Evolutionary conservation across 1,284 basidiomycete genomes (phyloP).

Genomic region (Takashimella koratensis): DNA sequence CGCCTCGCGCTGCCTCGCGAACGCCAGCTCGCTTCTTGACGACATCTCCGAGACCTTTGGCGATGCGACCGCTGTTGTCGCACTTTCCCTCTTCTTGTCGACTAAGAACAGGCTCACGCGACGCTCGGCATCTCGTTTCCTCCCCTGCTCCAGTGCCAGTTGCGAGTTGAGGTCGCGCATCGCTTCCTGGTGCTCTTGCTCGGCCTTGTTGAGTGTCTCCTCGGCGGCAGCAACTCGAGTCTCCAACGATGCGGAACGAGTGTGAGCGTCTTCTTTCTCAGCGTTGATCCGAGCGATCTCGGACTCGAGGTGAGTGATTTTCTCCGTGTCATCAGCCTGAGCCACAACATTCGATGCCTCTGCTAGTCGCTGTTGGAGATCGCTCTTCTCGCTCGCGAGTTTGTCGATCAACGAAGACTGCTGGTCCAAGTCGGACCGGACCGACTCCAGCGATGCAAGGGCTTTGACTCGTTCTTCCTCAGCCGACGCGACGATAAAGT

Average conservation of each 20-base stretch:
- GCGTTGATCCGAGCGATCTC: not conserved
- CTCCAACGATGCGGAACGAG: not conserved
- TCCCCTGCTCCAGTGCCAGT: not conserved
- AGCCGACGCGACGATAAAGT: conserved; percentile 3
- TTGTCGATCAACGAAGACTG: not conserved
- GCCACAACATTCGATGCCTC: not conserved
- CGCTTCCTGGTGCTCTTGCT: not conserved
- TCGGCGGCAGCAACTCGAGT: not conserved
- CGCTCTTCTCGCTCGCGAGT: not conserved
- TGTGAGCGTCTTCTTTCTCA: not conserved
- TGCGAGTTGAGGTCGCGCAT: not conserved
- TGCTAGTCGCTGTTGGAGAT: not conserved
- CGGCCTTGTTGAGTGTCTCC: not conserved
- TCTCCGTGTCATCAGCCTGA: not conserved
- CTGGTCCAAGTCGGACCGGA: not conserved
- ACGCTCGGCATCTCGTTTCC: not conserved
- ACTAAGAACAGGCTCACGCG: not conserved
- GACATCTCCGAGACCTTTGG: not conserved
- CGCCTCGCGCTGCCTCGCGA: not conserved
- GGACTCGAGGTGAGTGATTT: not conserved
- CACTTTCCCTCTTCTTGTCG: not conserved
- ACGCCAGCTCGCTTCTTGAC: not conserved
- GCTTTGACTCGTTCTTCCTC: not conserved
- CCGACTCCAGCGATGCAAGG: not conserved
- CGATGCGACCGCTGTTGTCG: not conserved